These are phyloP conservation scores for Fallopia convolvulus DNA, from an alignment of 148 eudicot genomes.

Conservation along the genomic window DNA sequence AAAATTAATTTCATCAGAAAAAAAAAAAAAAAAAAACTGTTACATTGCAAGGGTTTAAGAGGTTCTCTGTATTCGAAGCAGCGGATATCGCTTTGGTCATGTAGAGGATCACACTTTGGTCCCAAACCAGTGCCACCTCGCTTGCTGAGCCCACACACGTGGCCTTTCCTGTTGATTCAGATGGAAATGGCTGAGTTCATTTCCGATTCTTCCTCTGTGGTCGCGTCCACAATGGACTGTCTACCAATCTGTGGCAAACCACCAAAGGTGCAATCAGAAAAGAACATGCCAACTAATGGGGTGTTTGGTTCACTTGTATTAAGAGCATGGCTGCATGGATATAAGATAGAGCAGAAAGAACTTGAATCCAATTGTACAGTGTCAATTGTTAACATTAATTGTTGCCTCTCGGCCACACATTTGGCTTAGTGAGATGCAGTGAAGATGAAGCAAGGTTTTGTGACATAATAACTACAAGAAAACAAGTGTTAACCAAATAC, in stretches of 20 bases:
- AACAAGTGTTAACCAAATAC: not conserved
- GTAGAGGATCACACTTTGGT: conserved; percentile 81
- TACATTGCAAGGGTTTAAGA: no score
- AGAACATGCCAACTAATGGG: not conserved
- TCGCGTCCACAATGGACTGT: conserved; percentile 89
- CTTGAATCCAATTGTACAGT: not conserved
- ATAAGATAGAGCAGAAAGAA: no score
- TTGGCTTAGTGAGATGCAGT: not conserved
- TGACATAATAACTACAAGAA: not conserved
- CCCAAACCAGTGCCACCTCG: conserved; percentile 78
- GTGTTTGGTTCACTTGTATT: not conserved
- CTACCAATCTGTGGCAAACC: conserved; percentile 53
- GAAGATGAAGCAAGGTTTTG: not conserved
- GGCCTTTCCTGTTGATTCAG: conserved; percentile 62
- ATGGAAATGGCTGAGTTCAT: conserved; percentile 86
- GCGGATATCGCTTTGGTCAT: conserved; percentile 81
- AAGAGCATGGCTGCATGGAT: not conserved
- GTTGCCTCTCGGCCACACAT: not conserved
- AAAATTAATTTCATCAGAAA: no score
- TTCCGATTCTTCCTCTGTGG: conserved; percentile 83
- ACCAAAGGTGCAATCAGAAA: not conserved
- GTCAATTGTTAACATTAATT: not conserved
- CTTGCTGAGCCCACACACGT: conserved; percentile 72
- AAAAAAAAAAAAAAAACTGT: no score
- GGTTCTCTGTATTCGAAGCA: no score